phyloP scores from a whole-genome alignment of 176 grass and related monocot genomes.

The Paspalum vaginatum region DNA sequence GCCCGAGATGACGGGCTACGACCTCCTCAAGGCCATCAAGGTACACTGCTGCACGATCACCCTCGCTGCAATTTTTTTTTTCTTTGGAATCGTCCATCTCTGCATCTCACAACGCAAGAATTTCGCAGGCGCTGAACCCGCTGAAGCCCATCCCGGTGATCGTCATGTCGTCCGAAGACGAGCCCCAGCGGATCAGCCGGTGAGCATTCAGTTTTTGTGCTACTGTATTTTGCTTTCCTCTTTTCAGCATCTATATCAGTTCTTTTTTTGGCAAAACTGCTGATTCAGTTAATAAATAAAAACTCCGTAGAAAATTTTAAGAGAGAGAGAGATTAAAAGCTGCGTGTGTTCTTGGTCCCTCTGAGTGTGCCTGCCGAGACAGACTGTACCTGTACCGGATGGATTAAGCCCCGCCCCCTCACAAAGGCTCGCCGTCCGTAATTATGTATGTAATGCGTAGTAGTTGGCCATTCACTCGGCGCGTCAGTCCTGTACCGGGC shows the following conservation, averaged over 20 bases:
- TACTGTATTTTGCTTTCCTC: not conserved
- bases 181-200: slow-evolving; percentile 98
- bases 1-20: slow-evolving; percentile 98
- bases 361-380: too few species aligned
- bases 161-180: slow-evolving; percentile 98
- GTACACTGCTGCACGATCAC: slow-evolving; percentile 20
- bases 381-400: too few species aligned
- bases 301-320: too few species aligned
- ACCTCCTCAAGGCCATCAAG: slow-evolving; percentile 94
- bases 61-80: not conserved
- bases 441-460: too few species aligned
- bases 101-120: not conserved
- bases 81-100: not conserved
- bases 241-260: slow-evolving; percentile 8
- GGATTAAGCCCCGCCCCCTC: too few species aligned
- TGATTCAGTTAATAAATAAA: not conserved
- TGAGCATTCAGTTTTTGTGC: not conserved
- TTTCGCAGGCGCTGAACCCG: slow-evolving; percentile 58
- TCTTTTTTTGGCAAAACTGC: slow-evolving; percentile 30
- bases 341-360: too few species aligned
- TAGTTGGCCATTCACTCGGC: not conserved
- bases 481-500: not conserved
- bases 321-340: not conserved
- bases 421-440: too few species aligned
- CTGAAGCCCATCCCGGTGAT: slow-evolving; percentile 85